Conservation (phyloP, 129 eudicot genomes). For the Scalesia atractyloides region DNA sequence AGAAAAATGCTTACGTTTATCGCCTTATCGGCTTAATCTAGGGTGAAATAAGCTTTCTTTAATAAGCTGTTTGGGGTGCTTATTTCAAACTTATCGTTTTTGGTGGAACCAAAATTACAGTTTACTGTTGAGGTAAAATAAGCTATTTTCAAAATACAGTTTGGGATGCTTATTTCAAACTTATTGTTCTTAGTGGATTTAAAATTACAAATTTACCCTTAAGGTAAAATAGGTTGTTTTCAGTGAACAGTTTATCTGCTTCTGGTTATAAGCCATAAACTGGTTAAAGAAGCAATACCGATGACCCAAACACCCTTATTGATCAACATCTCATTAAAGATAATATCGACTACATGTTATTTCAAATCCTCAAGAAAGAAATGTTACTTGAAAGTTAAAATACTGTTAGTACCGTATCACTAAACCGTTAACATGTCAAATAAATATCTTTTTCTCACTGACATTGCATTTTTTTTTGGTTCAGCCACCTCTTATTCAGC, state of each 20-base stretch:
- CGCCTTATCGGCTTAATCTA: no score
- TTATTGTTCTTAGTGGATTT: no score
- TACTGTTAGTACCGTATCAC: constrained; percentile 5
- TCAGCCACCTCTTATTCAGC: constrained; percentile 89
- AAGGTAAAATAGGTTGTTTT: background rate
- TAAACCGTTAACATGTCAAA: background rate
- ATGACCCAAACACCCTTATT: background rate
- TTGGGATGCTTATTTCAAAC: no score
- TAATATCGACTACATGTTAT: background rate
- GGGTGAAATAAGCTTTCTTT: background rate
- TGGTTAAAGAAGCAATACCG: background rate
- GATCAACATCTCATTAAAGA: background rate
- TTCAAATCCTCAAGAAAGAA: constrained; percentile 4
- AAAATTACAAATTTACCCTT: background rate
- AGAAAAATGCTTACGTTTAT: background rate
- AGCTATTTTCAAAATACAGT: no score
- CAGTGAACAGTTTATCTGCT: background rate
- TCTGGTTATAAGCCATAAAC: background rate
- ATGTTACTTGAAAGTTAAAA: background rate
- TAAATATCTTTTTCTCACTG: constrained; percentile 4
- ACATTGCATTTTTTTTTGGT: constrained; percentile 23
- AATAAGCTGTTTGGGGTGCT: background rate
- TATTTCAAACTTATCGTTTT: background rate
- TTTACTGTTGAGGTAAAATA: no score
- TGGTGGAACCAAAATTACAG: background rate